Evolutionary conservation across 306 rosid species (phyloP).

Genomic region (Lathyrus sativus): DNA sequence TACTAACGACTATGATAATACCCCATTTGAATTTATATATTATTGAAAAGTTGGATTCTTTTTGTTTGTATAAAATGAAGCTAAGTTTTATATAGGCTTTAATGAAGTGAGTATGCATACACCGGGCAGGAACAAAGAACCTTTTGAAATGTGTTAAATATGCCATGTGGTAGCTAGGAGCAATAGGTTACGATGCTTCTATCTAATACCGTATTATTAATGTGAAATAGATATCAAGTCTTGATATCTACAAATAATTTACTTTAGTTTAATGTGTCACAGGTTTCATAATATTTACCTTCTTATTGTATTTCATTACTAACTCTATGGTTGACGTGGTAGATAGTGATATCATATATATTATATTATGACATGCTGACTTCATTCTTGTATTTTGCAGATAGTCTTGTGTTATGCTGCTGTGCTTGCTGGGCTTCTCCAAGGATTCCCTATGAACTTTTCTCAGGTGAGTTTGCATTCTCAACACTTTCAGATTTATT

Average conservation of each 20-base stretch:
- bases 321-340: not conserved
- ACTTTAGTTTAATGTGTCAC: conserved; percentile 8
- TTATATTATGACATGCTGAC: conserved; percentile 31
- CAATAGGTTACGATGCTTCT: not conserved
- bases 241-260: conserved; percentile 14
- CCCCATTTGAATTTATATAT: conserved; percentile 1
- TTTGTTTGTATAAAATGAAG: not conserved
- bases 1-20: not conserved
- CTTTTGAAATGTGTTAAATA: conserved; percentile 20
- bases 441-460: conserved; percentile 74
- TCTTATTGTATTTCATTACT: not conserved
- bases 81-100: conserved; percentile 21
- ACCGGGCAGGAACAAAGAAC: not conserved
- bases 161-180: not conserved
- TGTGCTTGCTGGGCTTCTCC: conserved; percentile 80
- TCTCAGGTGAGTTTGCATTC: conserved; percentile 64
- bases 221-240: not conserved
- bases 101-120: not conserved
- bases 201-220: not conserved
- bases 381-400: conserved; percentile 52
- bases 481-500: not conserved
- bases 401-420: conserved; percentile 85
- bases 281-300: conserved; percentile 21
- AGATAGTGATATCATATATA: not conserved
- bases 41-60: not conserved